phyloP scores from a whole-genome alignment of 805 yeast genomes.

The Saccharomycopsis sp. region DNA sequence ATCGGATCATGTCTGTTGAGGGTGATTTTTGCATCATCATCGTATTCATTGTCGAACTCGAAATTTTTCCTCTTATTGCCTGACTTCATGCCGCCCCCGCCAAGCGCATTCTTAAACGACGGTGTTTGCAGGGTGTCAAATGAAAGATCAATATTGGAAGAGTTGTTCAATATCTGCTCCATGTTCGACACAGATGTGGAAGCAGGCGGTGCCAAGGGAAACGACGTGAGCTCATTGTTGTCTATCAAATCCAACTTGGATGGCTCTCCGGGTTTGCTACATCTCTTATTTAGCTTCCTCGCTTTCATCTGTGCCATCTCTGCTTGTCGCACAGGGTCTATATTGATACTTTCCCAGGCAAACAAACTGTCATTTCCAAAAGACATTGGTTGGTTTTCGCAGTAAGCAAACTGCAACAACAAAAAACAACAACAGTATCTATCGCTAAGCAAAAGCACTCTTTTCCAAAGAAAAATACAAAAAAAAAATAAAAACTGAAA shows the following conservation, averaged over 20 bases:
- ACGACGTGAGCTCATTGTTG: slow-evolving; percentile 31
- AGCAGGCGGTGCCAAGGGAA: slow-evolving; percentile 30
- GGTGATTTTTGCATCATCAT: slow-evolving; percentile 17
- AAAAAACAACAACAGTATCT: too few species aligned
- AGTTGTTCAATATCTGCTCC: slow-evolving; percentile 19
- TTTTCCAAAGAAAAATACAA: too few species aligned
- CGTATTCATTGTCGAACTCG: not conserved
- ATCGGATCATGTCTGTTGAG: slow-evolving; percentile 25
- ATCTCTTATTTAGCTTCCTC: too few species aligned
- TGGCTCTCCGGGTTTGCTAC: not conserved
- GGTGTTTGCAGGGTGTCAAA: slow-evolving; percentile 4
- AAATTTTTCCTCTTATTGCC: not conserved
- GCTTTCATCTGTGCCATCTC: not conserved
- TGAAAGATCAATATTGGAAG: slow-evolving; percentile 17
- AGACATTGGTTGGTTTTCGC: not conserved
- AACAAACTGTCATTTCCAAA: too few species aligned
- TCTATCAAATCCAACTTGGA: slow-evolving; percentile 35
- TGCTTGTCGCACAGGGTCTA: not conserved
- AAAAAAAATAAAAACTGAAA: not conserved
- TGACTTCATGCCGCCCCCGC: too few species aligned
- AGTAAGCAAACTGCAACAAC: not conserved
- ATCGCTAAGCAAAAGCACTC: too few species aligned
- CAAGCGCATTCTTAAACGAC: not conserved
- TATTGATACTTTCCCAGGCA: not conserved
- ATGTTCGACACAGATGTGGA: slow-evolving; percentile 18